Evolutionary conservation across 495 filamentous ascomycete genomes (phyloP), one percentile per base, ranked within the genome.

Genomic region (Pyrenula massariospora): DNA sequence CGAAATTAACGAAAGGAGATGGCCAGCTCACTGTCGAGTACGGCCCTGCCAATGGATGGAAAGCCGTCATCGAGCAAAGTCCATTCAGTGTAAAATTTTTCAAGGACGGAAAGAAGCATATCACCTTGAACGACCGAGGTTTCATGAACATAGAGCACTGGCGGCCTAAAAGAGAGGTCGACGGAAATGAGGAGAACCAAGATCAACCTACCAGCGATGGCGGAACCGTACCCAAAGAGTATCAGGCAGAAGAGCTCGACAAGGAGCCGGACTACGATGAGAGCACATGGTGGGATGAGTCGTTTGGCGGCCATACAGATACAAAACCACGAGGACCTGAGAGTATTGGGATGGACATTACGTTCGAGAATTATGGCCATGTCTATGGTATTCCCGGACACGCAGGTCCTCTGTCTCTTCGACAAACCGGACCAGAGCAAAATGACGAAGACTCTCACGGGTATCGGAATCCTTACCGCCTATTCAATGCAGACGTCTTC

Each of bases 401-500:
- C 72, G 83, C 94, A 50, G 88, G 91, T 53, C 84, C 90, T 8
- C 65, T 98, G 19, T 89, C 91, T 0, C 74, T 98, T 59, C 91
- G 88, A 68, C 80, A 93, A 67, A 98, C 94, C 31, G 83, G 91
- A 77, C 79, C 72, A 56, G 53, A 56, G 8, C 51, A 54, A 19
- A 19, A 22, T 15, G n/a, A 54, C 50, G 12, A 21, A 22, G 49
- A 12, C 21, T 22, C 22, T 22, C 31, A 42, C 31, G 31, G 31
- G 31, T 42, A 42, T 68, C 74, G 79, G 20, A 85, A 97, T 47
- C 94, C 93, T n/a, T 98, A 98, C 73, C 82, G 94, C 49, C 68
- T 97, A 62, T 97, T 96, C 72, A 98, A 98, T 65, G 76, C 87
- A 8, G 93, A 98, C 68, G 92, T 98, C 19, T 97, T 98, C 62